These are phyloP conservation scores for Prunus davidiana DNA, from an alignment of 306 rosid species.

Conservation along the genomic window DNA sequence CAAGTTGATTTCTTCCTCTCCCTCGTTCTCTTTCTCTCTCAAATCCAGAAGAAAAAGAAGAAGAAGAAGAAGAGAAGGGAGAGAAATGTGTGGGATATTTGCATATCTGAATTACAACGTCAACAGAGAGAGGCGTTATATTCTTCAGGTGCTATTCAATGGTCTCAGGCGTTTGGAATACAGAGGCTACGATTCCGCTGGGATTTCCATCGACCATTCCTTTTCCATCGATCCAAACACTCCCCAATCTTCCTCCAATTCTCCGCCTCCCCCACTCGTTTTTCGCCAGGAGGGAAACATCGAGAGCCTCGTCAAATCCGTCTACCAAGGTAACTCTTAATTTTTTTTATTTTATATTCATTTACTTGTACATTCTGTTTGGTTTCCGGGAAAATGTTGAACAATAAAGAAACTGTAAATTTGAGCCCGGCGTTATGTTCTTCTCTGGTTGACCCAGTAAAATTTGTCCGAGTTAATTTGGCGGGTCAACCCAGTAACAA, in stretches of 20 bases:
- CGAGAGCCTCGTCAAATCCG: slow-evolving; percentile 91
- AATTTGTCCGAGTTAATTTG: background rate
- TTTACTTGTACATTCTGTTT: slow-evolving; percentile 4
- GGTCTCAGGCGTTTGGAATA: slow-evolving; percentile 87
- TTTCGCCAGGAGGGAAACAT: slow-evolving; percentile 94
- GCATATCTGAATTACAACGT: slow-evolving; percentile 92
- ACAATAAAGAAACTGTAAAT: background rate
- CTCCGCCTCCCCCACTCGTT: slow-evolving; percentile 48
- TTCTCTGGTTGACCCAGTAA: background rate
- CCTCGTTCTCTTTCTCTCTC: background rate
- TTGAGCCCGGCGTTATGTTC: background rate
- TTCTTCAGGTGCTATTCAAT: slow-evolving; percentile 87
- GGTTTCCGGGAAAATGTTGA: slow-evolving; percentile 14
- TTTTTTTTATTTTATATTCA: background rate
- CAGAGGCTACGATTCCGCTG: slow-evolving; percentile 96
- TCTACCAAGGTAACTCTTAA: slow-evolving; percentile 50
- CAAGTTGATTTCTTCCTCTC: background rate
- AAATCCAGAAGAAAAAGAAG: slow-evolving; percentile 4
- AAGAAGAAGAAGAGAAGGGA: slow-evolving; percentile 1
- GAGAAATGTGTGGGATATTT: slow-evolving; percentile 89
- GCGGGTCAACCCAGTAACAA: background rate
- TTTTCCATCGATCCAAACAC: slow-evolving; percentile 24
- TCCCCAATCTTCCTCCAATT: slow-evolving; percentile 24
- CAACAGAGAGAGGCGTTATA: slow-evolving; percentile 73
- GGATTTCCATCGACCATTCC: slow-evolving; percentile 68